Evolutionary conservation across 2,329 filamentous ascomycete species (phyloP), one percentile per base, ranked within the genome.

Genomic region (Blastomyces silverae): DNA sequence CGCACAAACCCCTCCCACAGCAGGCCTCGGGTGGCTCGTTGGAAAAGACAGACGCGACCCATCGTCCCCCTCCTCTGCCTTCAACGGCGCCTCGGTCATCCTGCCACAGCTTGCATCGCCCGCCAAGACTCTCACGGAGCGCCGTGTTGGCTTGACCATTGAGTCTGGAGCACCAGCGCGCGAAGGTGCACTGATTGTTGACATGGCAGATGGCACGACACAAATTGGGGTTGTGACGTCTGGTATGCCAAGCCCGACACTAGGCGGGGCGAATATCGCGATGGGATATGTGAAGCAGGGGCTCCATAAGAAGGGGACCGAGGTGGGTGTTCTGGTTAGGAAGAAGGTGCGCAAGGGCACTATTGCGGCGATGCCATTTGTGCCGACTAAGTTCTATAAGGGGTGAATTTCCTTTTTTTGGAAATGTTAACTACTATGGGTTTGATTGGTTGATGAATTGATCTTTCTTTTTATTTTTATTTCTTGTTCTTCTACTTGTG

Each of bases 221-320:
- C 84, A 85, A 70, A 83, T 97, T 64, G 94, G 94, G 17, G 83
- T 81, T 46, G 83, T 99, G 67, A 99, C 94, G 5, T 96, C 91
- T 70, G 94, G 94, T 20, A 90, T 91, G 69, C 94, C 94, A 0
- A 92, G 89, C 73, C 94, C 94, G 2, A 90, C 89, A 0, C 80
- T 97, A 59, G 87, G 88, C 68, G 79, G 79, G 3, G 89, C 89
- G 81, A 97, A 97, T 77, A 93, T 99, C 67, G 92, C 93, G 64
- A 99, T 99, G 94, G 94, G 88, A 0, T 96, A 96, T 74, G 82
- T 97, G 73, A 86, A 87, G 77, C 87, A 90, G 68, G 91, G 91
- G 0, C 79, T 88, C 74, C 91, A 96, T 76, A 95, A 95, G 83
- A 82, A 85, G 42, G 92, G 91, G 13, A 96, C 91, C 0, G 88